These are phyloP conservation scores for Zea luxurians DNA, from an alignment of 176 grass and related monocot genomes.

Conservation along the genomic window DNA sequence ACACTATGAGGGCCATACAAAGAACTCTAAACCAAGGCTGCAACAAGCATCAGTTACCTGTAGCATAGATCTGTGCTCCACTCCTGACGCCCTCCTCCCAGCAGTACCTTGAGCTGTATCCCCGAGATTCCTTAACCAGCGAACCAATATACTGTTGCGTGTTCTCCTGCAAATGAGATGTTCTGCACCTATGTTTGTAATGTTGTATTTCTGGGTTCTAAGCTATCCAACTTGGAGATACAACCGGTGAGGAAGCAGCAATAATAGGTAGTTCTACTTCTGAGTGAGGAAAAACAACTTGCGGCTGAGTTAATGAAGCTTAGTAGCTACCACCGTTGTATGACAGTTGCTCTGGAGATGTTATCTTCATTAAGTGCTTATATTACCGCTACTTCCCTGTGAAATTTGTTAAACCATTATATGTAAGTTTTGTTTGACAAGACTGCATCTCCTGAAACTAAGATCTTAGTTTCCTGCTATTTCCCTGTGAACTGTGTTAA, in stretches of 20 bases:
- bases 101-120: background rate
- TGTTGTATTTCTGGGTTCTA: constrained; percentile 15
- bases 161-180: constrained; percentile 28
- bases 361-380: background rate
- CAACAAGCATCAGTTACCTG: background rate
- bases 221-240: constrained; percentile 16
- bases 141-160: background rate
- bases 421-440: too few relatives aligned
- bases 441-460: too few relatives aligned
- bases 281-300: constrained; percentile 11
- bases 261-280: constrained; percentile 3
- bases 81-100: background rate
- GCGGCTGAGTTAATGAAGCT: constrained; percentile 4
- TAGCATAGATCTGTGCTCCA: constrained; percentile 18
- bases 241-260: constrained; percentile 15
- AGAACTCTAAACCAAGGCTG: constrained; percentile 56
- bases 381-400: background rate
- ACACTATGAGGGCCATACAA: constrained; percentile 75
- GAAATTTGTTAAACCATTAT: too few relatives aligned
- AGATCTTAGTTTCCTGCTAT: too few relatives aligned
- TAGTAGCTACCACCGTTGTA: constrained; percentile 25
- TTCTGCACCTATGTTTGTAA: constrained; percentile 22
- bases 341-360: constrained; percentile 18
- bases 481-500: too few relatives aligned
- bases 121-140: background rate